Conservation (phyloP, 2,329 filamentous ascomycete species). For the Alternaria burnsii region DNA sequence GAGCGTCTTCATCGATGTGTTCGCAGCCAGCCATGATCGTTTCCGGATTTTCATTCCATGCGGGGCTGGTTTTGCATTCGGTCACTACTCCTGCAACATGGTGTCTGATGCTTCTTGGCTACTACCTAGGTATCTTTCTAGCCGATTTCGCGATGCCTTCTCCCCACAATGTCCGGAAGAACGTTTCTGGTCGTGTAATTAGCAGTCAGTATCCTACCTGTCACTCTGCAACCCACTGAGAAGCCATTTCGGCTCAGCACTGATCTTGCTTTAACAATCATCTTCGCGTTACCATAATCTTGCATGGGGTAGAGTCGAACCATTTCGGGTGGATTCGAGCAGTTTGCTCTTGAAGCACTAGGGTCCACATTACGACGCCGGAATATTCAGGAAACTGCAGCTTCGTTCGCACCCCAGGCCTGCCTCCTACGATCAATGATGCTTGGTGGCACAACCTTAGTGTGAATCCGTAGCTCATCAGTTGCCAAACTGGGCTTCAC, state of each 20-base stretch:
- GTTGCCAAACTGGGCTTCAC: conserved; percentile 7
- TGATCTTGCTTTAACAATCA: conserved; percentile 1
- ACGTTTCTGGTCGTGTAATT: conserved; percentile 10
- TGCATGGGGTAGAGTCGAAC: background rate
- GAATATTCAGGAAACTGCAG: conserved; percentile 23
- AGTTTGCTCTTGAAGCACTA: conserved; percentile 17
- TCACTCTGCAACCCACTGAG: background rate
- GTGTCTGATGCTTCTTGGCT: conserved; percentile 9
- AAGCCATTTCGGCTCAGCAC: background rate
- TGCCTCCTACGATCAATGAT: conserved; percentile 1
- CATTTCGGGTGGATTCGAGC: background rate
- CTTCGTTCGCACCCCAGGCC: conserved; percentile 14
- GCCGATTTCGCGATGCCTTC: conserved; percentile 3
- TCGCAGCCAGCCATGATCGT: background rate
- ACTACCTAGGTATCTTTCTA: background rate
- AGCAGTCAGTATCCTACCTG: background rate
- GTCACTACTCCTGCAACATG: background rate
- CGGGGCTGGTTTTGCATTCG: background rate
- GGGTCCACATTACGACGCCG: conserved; percentile 15
- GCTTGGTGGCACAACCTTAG: background rate
- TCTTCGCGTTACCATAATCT: background rate
- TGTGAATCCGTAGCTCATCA: background rate
- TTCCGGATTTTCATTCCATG: background rate
- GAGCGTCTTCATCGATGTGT: background rate
- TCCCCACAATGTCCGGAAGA: conserved; percentile 3